phyloP scores from a whole-genome alignment of 1,284 basidiomycete genomes.

The Pulveroboletus sp. region DNA sequence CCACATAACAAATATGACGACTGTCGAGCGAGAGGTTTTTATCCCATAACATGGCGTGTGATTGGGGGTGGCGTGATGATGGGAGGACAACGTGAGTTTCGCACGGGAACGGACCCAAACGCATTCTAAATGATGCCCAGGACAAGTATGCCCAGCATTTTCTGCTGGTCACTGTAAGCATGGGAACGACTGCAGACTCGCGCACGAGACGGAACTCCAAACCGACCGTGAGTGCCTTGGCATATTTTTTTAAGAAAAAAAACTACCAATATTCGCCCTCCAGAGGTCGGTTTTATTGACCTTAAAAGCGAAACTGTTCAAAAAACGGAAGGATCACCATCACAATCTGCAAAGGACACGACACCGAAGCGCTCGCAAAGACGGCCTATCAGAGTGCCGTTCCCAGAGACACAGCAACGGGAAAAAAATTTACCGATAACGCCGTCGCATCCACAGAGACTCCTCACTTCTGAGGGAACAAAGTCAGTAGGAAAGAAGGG shows the following conservation, averaged over 20 bases:
- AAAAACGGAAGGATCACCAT: neutral
- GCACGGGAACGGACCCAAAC: neutral
- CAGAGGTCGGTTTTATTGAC: slow-evolving; percentile 23
- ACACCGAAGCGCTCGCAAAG: slow-evolving; percentile 3
- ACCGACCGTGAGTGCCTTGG: slow-evolving; percentile 18
- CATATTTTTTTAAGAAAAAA: neutral
- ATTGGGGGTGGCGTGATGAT: slow-evolving; percentile 50
- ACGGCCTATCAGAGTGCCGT: slow-evolving; percentile 1
- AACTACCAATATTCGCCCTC: neutral
- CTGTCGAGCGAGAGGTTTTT: slow-evolving; percentile 20
- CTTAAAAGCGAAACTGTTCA: neutral
- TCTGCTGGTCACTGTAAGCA: slow-evolving; percentile 35
- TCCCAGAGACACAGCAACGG: neutral
- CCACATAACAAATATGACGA: slow-evolving; percentile 25
- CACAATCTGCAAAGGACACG: neutral
- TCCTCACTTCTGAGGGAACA: neutral
- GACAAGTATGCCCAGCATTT: slow-evolving; percentile 37
- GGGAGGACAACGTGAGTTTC: slow-evolving; percentile 38
- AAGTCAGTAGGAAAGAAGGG: neutral
- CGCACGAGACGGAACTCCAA: slow-evolving; percentile 35
- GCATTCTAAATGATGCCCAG: slow-evolving; percentile 20
- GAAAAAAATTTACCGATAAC: neutral
- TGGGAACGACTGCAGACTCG: slow-evolving; percentile 38
- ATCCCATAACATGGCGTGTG: slow-evolving; percentile 45
- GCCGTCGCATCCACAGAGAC: slow-evolving; percentile 1